A percentile compares a stretch with the other conserved stretches of the same genome.
Conservation (phyloP, 2,329 filamentous ascomycete species). For the Davidsoniella australis region DNA sequence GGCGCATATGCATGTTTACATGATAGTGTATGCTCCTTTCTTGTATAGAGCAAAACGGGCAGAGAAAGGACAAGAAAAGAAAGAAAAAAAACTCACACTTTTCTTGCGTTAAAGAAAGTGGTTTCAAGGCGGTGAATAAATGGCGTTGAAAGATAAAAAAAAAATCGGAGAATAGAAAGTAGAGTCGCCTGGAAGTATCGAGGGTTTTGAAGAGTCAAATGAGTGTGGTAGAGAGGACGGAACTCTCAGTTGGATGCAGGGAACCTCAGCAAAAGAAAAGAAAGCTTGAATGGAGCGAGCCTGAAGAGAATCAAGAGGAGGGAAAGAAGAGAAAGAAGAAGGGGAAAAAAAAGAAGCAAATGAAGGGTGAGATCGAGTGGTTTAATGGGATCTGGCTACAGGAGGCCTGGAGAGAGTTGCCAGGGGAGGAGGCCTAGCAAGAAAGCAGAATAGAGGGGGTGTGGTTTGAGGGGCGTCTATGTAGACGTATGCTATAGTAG, state of each 20-base stretch:
- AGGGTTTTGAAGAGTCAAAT: constrained; percentile 6
- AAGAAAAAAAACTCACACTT: constrained; percentile 4
- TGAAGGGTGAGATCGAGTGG: constrained; percentile 4
- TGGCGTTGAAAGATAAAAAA: neutral
- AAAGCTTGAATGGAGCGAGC: constrained; percentile 7
- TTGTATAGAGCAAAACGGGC: neutral
- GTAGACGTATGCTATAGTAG: too few species aligned
- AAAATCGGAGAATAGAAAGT: neutral
- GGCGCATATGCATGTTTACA: too few species aligned
- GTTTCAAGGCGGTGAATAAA: neutral
- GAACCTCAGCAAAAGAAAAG: constrained; percentile 5
- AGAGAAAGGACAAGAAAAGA: neutral
- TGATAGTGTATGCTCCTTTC: too few species aligned
- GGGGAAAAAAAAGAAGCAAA: constrained; percentile 5
- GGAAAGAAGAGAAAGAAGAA: neutral
- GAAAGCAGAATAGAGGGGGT: neutral
- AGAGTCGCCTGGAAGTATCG: neutral
- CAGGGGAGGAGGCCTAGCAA: neutral
- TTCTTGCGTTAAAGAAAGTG: constrained; percentile 1
- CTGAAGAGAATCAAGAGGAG: constrained; percentile 1
- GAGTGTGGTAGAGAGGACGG: constrained; percentile 12
- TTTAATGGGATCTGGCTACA: constrained; percentile 11
- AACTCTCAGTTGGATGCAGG: constrained; percentile 12
- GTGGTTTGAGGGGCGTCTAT: too few species aligned
- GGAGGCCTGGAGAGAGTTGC: constrained; percentile 3